phyloP scores from a whole-genome alignment of 2,329 filamentous ascomycete genomes.

The Rhynchosporium secalis region DNA sequence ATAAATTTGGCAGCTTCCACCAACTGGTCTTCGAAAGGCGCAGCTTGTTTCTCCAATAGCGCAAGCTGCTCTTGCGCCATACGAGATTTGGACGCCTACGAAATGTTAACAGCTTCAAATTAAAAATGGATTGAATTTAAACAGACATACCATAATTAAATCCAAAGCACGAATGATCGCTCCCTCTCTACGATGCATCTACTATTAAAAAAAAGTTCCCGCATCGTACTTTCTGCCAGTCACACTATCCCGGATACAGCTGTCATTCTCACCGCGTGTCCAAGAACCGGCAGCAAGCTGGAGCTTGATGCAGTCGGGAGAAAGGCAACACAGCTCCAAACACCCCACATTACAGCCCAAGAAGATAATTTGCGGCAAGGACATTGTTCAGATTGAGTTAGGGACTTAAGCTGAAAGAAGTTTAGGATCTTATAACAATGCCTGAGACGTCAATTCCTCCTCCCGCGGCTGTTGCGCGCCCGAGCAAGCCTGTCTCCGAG shows the following conservation, averaged over 20 bases:
- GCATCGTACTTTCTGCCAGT: slow-evolving; percentile 6
- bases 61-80: slow-evolving; percentile 38
- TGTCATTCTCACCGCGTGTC: slow-evolving; percentile 8
- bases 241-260: slow-evolving; percentile 22
- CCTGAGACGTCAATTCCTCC: slow-evolving; percentile 45
- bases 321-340: slow-evolving; percentile 13
- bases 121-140: background rate
- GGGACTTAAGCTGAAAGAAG: slow-evolving; percentile 8
- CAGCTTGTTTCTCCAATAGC: slow-evolving; percentile 39
- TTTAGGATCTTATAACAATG: slow-evolving; percentile 28
- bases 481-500: slow-evolving; percentile 85
- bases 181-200: background rate
- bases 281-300: slow-evolving; percentile 13
- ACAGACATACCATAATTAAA: slow-evolving; percentile 26
- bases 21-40: slow-evolving; percentile 41
- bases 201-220: background rate
- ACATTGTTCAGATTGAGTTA: slow-evolving; percentile 18
- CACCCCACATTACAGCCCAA: slow-evolving; percentile 8
- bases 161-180: background rate
- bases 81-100: slow-evolving; percentile 36
- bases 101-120: slow-evolving; percentile 12
- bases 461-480: slow-evolving; percentile 66
- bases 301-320: slow-evolving; percentile 6
- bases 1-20: slow-evolving; percentile 39
- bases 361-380: slow-evolving; percentile 21